phyloP scores from a whole-genome alignment of 257 asterid species.

The Solanum clarkiae region DNA sequence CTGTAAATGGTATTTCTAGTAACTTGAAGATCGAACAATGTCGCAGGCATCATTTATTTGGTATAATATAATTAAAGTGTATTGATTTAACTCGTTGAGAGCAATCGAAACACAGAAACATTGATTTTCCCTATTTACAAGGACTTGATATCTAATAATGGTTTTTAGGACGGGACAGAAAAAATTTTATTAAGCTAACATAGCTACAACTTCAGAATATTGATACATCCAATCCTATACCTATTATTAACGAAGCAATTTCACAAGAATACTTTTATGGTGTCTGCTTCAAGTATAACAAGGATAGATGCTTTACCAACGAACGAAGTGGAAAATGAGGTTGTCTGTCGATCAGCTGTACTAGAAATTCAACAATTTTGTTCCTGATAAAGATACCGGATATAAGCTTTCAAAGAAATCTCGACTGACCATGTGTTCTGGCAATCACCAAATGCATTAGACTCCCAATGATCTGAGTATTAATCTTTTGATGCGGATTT shows the following conservation, averaged over 20 bases:
- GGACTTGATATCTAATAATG: background rate
- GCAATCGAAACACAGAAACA: background rate
- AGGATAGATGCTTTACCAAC: background rate
- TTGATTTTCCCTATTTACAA: background rate
- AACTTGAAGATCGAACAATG: background rate
- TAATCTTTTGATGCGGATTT: background rate
- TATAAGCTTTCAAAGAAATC: background rate
- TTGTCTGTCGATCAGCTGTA: background rate
- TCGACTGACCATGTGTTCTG: background rate
- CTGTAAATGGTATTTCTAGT: background rate
- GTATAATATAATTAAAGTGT: background rate
- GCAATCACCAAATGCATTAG: background rate
- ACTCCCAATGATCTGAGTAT: background rate
- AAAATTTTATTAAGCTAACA: background rate
- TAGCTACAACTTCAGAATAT: background rate
- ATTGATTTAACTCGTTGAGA: background rate
- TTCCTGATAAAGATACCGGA: background rate
- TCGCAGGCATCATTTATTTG: background rate
- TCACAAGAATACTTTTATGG: conserved; percentile 1
- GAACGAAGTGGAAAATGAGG: background rate
- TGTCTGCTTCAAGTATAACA: background rate
- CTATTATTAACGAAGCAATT: conserved; percentile 2
- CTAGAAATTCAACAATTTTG: background rate
- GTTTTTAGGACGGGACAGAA: background rate
- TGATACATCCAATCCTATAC: conserved; percentile 3